Percentiles rank a stretch among this genome's conserved stretches.
Conservation (phyloP, 192 early-diverging fungal species). For the Linnemannia elongata region DNA sequence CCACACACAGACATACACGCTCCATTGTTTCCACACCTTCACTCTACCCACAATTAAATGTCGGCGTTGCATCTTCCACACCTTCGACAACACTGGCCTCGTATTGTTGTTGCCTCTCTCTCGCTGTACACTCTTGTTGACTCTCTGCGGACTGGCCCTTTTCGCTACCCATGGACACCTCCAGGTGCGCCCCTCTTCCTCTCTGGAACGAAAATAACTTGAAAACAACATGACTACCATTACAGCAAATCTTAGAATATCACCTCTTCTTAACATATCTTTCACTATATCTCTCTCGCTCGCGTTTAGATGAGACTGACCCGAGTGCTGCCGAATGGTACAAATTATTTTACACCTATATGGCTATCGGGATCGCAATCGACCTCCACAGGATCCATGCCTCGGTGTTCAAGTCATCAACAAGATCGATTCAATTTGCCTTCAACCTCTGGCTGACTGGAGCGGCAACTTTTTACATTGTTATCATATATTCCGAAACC, state of each 20-base stretch:
- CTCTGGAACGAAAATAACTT: not conserved
- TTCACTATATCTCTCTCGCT: not conserved
- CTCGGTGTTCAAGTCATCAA: not conserved
- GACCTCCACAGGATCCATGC: not conserved
- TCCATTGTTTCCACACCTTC: not conserved
- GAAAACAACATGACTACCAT: too few species aligned
- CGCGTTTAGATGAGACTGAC: not conserved
- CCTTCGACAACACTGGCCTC: not conserved
- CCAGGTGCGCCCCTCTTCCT: not conserved
- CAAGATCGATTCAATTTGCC: not conserved
- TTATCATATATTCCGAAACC: not conserved
- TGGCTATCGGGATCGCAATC: not conserved
- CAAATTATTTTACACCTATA: not conserved
- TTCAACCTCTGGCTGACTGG: constrained; percentile 5
- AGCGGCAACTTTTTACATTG: not conserved
- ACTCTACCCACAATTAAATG: not conserved
- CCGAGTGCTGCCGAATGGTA: not conserved
- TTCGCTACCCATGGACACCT: not conserved
- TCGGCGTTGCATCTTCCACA: not conserved
- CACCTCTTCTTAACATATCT: not conserved
- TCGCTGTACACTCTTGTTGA: not conserved
- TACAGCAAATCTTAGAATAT: not conserved
- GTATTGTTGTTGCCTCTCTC: not conserved
- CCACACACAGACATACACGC: too few species aligned
- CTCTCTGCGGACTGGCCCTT: not conserved